Base-by-base conservation (phyloP, 129 eudicot species). In the Artemisia argyi region DNA sequence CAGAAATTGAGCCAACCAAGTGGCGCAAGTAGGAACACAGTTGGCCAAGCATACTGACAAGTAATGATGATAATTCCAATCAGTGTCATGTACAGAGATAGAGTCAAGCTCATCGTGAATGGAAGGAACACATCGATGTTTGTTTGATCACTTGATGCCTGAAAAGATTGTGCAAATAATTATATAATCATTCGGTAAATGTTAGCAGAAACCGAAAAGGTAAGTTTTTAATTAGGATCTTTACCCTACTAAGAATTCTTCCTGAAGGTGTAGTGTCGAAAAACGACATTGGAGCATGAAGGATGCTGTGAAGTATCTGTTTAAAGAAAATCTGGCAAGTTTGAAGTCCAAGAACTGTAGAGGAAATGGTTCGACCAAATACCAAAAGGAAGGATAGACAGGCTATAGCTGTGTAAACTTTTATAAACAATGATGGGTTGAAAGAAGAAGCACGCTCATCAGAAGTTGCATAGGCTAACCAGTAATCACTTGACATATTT, bases 211-310 rank as follows among this genome's bases (percentile, higher is more conserved):
- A 3, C 1, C 11, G 58, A 60, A 26, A 26, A 50, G 10, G 46
- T 39, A 7, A 7, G 46, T 20, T n/a, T 46, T 61, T 28, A 14
- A 30, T 30, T 30, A 51, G 62, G 64, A 64, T 50, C 9, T 46
- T 71, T 83, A 92, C 97, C 87, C 96, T 82, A 76, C 86, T 89
- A 18, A 92, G 83, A 53, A 92, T 89, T 80, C 96, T 86, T 66
- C 97, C 94, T 2, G 97, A 85, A 75, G 97, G 97, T 42, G 97
- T 92, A 3, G 96, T 87, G 68, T 92, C 96, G 49, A 92, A 92
- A 80, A 89, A 92, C 11, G 97, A 86, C 96, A 92, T 89, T 49
- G 97, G 97, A 71, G 97, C 97, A 76, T 77, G 96, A 19, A 92
- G 63, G 65, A 92, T 81, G 80, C 96, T 83, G 58, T 72, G 73